phyloP scores from a whole-genome alignment of 1,139 yeast genomes.

The Pichia sp. region DNA sequence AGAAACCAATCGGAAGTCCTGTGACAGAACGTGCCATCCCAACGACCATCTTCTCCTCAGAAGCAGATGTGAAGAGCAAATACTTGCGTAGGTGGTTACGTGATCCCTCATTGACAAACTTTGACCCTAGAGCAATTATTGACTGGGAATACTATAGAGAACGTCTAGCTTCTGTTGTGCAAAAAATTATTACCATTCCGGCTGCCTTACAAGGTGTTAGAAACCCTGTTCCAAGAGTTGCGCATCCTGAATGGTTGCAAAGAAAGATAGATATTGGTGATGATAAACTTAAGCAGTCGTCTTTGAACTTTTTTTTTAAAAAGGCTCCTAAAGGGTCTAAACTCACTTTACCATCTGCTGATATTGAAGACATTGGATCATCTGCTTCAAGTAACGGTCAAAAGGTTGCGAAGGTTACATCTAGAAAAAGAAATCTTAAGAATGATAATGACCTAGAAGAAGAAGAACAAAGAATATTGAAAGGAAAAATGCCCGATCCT shows the following conservation, averaged over 20 bases:
- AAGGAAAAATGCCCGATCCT: slow-evolving; percentile 61
- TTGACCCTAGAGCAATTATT: slow-evolving; percentile 82
- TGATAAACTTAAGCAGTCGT: slow-evolving; percentile 70
- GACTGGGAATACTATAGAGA: slow-evolving; percentile 95
- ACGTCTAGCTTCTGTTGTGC: slow-evolving; percentile 87
- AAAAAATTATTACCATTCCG: slow-evolving; percentile 93
- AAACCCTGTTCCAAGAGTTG: slow-evolving; percentile 95
- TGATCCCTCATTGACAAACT: slow-evolving; percentile 71
- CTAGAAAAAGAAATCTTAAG: slow-evolving; percentile 35
- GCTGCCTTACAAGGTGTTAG: slow-evolving; percentile 86
- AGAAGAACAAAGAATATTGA: slow-evolving; percentile 44
- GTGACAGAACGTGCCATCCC: slow-evolving; percentile 97
- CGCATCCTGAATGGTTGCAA: slow-evolving; percentile 91
- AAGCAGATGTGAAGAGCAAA: slow-evolving; percentile 50
- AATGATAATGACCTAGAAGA: slow-evolving; percentile 37
- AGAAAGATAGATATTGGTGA: slow-evolving; percentile 54
- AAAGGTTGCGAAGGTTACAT: slow-evolving; percentile 39
- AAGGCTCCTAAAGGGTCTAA: slow-evolving; percentile 33
- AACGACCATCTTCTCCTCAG: slow-evolving; percentile 91
- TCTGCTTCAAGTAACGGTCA: slow-evolving; percentile 14
- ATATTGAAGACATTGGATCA: slow-evolving; percentile 74
- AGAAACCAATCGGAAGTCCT: slow-evolving; percentile 79
- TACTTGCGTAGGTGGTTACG: slow-evolving; percentile 83
- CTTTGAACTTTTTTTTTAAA: slow-evolving; percentile 56
- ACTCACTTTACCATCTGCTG: slow-evolving; percentile 36